A percentile compares a stretch with the other conserved stretches of the same genome.
These are phyloP conservation scores for Talaromyces marneffei DNA, from an alignment of 2,329 filamentous ascomycete genomes.

Conservation along the genomic window DNA sequence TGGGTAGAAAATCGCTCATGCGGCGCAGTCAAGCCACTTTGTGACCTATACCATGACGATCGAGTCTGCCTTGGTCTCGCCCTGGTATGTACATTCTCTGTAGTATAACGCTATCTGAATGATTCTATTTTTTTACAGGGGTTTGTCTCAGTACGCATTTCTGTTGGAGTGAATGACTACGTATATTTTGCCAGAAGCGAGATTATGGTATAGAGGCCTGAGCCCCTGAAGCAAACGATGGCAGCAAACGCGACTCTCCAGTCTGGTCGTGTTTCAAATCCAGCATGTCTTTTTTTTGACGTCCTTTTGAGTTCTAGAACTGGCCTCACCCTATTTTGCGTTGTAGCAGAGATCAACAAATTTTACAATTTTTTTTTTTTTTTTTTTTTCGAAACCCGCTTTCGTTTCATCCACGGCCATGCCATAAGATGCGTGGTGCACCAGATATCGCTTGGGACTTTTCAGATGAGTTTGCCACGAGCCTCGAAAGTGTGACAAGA, in stretches of 20 bases:
- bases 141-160: background rate
- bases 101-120: background rate
- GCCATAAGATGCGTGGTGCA: background rate
- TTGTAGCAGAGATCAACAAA: background rate
- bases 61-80: background rate
- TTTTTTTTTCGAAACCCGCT: no score
- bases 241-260: background rate
- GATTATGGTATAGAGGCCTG: background rate
- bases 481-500: background rate
- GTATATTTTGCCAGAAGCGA: background rate
- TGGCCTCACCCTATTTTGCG: background rate
- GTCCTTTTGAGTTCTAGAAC: background rate
- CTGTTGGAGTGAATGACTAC: background rate
- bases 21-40: background rate
- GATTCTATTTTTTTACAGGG: background rate
- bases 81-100: background rate
- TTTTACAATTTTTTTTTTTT: no score
- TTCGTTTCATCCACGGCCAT: background rate
- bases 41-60: background rate
- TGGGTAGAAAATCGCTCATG: background rate
- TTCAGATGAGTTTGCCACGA: background rate
- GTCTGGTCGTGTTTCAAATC: background rate
- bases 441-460: background rate
- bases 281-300: background rate
- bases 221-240: background rate